A percentile compares a stretch with the other conserved stretches of the same genome.
These are phyloP conservation scores for Neurospora tetraspora DNA, from an alignment of 495 filamentous ascomycete genomes.

Conservation along the genomic window DNA sequence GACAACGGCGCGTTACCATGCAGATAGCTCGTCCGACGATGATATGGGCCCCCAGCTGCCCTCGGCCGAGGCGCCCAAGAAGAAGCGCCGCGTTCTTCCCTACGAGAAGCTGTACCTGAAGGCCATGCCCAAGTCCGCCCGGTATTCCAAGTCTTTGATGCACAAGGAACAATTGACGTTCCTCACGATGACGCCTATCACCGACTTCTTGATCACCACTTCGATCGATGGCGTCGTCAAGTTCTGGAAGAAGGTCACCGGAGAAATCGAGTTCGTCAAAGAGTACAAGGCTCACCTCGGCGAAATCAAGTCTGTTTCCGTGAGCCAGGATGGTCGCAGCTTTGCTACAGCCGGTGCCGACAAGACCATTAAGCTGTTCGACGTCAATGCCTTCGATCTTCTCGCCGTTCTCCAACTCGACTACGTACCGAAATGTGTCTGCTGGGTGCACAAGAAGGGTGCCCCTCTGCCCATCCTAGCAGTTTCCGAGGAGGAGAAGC, in stretches of 20 bases:
- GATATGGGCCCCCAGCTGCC: constrained; percentile 89
- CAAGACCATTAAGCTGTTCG: constrained; percentile 89
- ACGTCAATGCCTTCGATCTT: constrained; percentile 90
- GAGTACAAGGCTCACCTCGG: constrained; percentile 86
- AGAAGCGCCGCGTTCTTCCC: constrained; percentile 80
- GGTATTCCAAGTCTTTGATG: constrained; percentile 97
- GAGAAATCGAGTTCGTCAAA: constrained; percentile 94
- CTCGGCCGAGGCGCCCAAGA: constrained; percentile 62
- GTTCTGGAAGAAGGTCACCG: constrained; percentile 96
- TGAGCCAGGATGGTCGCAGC: constrained; percentile 83
- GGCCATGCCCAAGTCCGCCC: constrained; percentile 68
- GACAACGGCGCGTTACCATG: constrained; percentile 1
- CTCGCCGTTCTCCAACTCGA: constrained; percentile 70
- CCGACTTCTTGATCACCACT: constrained; percentile 90
- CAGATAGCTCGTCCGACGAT: constrained; percentile 77
- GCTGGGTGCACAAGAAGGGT: constrained; percentile 87
- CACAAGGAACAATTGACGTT: constrained; percentile 90
- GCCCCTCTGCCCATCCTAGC: constrained; percentile 79
- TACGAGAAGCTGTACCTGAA: constrained; percentile 92
- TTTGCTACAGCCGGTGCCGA: constrained; percentile 85
- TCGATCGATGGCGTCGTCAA: constrained; percentile 91
- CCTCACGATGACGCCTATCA: constrained; percentile 73
- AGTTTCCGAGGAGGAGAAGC: constrained; percentile 70
- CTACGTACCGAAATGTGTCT: constrained; percentile 65
- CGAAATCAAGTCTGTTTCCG: constrained; percentile 71